These are phyloP conservation scores for Pestalotiopsis sp. DNA, from an alignment of 2,329 filamentous ascomycete species.

Conservation along the genomic window DNA sequence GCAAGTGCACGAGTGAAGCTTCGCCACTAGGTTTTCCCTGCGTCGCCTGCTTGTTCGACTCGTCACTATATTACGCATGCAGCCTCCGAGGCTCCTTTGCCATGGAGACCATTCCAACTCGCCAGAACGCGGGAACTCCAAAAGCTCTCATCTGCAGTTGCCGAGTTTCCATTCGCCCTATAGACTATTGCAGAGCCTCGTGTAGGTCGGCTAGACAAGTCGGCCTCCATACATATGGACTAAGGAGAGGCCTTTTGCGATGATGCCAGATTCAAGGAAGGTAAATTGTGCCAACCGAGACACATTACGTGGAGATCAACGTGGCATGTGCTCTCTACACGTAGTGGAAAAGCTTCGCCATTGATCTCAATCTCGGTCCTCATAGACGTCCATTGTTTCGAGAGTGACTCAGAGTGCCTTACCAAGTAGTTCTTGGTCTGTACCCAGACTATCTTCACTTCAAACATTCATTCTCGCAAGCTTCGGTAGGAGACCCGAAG, in stretches of 20 bases:
- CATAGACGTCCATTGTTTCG: too few species aligned
- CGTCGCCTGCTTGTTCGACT: background rate
- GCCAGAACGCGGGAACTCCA: background rate
- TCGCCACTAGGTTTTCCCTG: background rate
- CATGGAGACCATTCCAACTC: background rate
- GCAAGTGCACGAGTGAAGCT: background rate
- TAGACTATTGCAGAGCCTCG: background rate
- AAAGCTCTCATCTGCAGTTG: background rate
- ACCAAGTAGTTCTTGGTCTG: too few species aligned
- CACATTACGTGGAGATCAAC: background rate
- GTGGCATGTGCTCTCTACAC: background rate
- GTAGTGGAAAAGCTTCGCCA: background rate
- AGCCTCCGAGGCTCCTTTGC: background rate
- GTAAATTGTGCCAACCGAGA: background rate
- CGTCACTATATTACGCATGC: background rate
- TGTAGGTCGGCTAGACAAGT: too few species aligned
- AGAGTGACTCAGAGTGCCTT: too few species aligned
- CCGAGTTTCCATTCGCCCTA: background rate
- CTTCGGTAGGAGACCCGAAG: too few species aligned
- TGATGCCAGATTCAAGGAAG: background rate
- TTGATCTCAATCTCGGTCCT: too few species aligned
- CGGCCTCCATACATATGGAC: too few species aligned
- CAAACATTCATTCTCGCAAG: too few species aligned
- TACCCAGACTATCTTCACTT: too few species aligned
- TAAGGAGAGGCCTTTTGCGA: too few species aligned